Evolutionary conservation across 2,329 filamentous ascomycete genomes (phyloP), one percentile per base, ranked within the genome.

Genomic region (Cladorrhinum sp.): DNA sequence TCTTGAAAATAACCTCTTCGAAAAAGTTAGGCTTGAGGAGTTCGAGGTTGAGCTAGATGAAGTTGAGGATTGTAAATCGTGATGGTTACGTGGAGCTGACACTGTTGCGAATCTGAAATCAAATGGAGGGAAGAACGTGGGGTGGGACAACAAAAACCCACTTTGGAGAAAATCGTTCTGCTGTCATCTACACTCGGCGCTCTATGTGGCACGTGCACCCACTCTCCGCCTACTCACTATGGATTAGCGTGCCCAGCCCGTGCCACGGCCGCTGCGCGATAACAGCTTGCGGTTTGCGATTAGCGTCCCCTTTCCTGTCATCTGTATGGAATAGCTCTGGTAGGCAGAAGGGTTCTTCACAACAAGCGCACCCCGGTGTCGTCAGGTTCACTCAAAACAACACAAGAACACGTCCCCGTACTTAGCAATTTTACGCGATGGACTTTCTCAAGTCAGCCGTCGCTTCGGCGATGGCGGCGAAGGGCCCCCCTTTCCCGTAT

Each of bases 361-460:
- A 8, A 42, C 20, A 36, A 39, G 20, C 55, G 23, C n/a, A 5
- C 36, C n/a, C 24, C 46, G 42, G 56, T 18, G 36, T 12, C 36
- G 10, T 42, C 1, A 6, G 10, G 10, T 30, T 10, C 26, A 30
- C 26, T 30, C 26, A 10, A 10, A 30, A 30, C 26, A 30, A 30
- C 26, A 30, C n/a, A n/a, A n/a, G n/a, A 30, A 30, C 26, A 30
- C 26, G 5, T 30, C 5, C n/a, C n/a, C n/a, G n/a, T n/a, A n/a
- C n/a, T 28, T 28, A 4, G 26, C 26, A 16, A 3, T 36, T 36
- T 16, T 16, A 36, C 33, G 12, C 68, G 68, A 99, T 99, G 95
- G 93, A 99, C 75, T 98, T 98, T 72, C 85, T 99, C 73, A 98
- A 98, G 78, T 98, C 93, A 64, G 95, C 95, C 57, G 92, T 98